Evolutionary conservation across 2,329 filamentous ascomycete genomes (phyloP).

Genomic region (Pezicula carpinea): DNA sequence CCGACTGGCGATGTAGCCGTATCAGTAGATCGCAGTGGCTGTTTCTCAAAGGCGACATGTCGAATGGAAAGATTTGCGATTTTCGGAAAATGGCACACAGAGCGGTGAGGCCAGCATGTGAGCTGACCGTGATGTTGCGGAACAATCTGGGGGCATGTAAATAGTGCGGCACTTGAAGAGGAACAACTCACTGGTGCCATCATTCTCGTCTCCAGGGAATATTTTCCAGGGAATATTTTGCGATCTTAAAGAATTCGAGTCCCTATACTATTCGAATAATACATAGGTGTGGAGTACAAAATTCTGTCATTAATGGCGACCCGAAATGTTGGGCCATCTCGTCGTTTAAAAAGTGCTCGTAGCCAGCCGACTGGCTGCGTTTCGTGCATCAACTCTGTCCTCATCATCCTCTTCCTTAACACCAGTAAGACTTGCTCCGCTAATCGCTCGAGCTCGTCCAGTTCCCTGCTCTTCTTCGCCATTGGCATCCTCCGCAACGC

Average conservation of each 20-base stretch:
- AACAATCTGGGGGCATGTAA: too few species aligned
- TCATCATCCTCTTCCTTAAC: conserved; percentile 81
- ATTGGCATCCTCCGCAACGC: conserved; percentile 58
- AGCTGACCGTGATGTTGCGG: too few species aligned
- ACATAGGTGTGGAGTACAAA: conserved; percentile 15
- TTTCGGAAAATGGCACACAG: too few species aligned
- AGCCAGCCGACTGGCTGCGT: conserved; percentile 88
- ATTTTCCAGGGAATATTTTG: neutral
- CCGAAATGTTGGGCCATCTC: neutral
- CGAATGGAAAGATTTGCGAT: too few species aligned
- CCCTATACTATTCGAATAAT: conserved; percentile 4
- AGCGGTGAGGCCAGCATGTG: too few species aligned
- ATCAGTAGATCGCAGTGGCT: too few species aligned
- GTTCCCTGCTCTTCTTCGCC: conserved; percentile 43
- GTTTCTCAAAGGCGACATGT: too few species aligned
- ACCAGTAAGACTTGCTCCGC: conserved; percentile 42
- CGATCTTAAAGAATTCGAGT: neutral
- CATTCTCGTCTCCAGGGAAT: neutral
- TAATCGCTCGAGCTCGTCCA: conserved; percentile 24
- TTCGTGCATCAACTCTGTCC: conserved; percentile 89
- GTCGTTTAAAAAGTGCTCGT: conserved; percentile 76
- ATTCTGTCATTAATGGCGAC: neutral
- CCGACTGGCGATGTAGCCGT: too few species aligned
- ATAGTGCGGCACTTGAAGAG: too few species aligned
- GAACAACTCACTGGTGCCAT: too few species aligned